Base-by-base conservation (phyloP, 1,284 basidiomycete genomes). In the Entoloma clypeatum region DNA sequence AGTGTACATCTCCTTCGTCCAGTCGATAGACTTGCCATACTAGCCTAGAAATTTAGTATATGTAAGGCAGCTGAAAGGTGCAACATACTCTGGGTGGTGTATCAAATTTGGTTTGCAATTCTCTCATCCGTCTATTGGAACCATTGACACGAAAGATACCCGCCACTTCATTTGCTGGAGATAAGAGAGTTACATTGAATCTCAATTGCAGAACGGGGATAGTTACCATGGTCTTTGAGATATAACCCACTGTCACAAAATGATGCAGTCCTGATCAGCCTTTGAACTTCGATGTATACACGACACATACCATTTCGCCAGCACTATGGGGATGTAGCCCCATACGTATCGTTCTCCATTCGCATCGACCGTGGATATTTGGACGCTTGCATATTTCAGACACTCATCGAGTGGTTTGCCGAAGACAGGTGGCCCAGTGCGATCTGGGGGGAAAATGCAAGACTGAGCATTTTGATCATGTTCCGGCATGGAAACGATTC, bases 71-170 rank as follows among this genome's bases (percentile, higher is more conserved):
- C 30, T 17, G 19, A 23, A 11, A 39, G 22, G 8, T 14, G 32
- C 31, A 50, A 75, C 85, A 57, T 56, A 93, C 91, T 58, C 83
- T 75, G 45, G 94, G 92, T 14, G 91, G 87, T 22, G 77, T 68
- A 60, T 99, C 94, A 56, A 99, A 99, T 14, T 82, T 71, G 5
- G 83, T 79, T 61, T 98, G 95, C 11, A 99, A 76, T 34, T 97
- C 93, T 42, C 91, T 83, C 90, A 97, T 99, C 32, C 95, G 83
- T 64, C 92, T 96, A 51, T 81, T 86, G 24, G 91, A 94, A 14
- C 93, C 93, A 49, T 85, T 89, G 44, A 98, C 88, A 34, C 96
- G 88, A 62, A 99, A 99, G 1, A 92, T 90, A 13, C 95, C 95
- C 57, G 91, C 82, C n/a, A 95, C 82, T 62, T 95, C 92, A 26